These are phyloP conservation scores for Fusarium vanettenii DNA, from an alignment of 2,329 filamentous ascomycete species.

Conservation along the genomic window DNA sequence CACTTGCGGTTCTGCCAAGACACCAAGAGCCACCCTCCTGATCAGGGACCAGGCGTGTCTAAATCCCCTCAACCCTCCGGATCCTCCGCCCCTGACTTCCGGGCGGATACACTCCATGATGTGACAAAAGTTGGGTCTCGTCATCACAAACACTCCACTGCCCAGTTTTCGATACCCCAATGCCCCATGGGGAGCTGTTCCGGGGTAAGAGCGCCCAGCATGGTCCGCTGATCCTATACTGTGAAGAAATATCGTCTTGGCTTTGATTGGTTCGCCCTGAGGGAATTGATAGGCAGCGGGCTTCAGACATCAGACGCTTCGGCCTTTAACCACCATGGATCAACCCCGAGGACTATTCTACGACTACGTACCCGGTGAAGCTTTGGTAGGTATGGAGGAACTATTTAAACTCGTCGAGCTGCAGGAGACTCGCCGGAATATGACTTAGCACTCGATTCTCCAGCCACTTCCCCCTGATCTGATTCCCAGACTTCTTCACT, in stretches of 20 bases:
- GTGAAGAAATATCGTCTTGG: neutral
- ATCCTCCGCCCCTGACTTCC: neutral
- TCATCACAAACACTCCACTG: slow-evolving; percentile 11
- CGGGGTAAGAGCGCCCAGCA: neutral
- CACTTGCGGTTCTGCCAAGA: neutral
- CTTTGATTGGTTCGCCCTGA: neutral
- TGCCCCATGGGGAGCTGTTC: slow-evolving; percentile 22
- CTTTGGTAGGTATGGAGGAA: neutral
- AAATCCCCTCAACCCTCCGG: slow-evolving; percentile 1
- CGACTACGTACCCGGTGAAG: neutral
- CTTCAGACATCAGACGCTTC: neutral
- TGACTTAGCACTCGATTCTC: neutral
- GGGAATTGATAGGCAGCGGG: neutral
- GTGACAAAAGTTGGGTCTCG: slow-evolving; percentile 4
- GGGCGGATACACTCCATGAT: slow-evolving; percentile 1
- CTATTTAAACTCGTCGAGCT: slow-evolving; percentile 5
- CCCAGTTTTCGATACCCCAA: slow-evolving; percentile 13
- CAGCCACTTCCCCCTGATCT: neutral
- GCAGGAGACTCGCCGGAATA: neutral
- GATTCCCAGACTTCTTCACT: neutral
- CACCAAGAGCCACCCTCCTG: slow-evolving; percentile 60
- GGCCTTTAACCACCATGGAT: neutral
- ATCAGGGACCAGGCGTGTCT: slow-evolving; percentile 50
- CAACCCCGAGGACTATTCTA: neutral
- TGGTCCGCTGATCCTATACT: neutral